Evolutionary conservation across 176 grass and related monocot genomes (phyloP).

Genomic region (Cymbopogon citratus): DNA sequence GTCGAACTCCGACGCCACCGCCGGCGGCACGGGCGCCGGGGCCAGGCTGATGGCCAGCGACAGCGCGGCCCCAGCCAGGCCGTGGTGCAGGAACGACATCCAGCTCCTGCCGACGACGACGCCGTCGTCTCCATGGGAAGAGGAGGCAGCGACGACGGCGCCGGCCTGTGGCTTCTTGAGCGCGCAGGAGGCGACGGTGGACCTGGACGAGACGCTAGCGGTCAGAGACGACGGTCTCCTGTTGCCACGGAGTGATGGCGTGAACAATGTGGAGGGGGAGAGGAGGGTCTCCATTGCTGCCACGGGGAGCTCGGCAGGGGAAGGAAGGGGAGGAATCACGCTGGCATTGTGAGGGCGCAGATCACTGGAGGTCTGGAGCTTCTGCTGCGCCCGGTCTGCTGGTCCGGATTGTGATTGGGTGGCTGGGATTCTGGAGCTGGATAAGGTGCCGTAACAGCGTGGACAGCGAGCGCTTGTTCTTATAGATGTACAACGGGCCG

Average conservation of each 20-base stretch:
- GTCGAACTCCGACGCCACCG: constrained; percentile 78
- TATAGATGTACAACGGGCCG: no score
- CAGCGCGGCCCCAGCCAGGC: constrained; percentile 63
- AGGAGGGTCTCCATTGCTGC: constrained; percentile 85
- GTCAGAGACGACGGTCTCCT: constrained; percentile 17
- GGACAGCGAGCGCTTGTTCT: background rate
- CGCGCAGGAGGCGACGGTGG: constrained; percentile 34
- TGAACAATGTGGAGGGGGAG: constrained; percentile 52
- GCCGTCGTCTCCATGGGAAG: background rate
- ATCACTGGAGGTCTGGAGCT: constrained; percentile 7
- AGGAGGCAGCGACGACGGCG: background rate
- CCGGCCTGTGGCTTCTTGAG: constrained; percentile 26
- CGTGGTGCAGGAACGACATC: constrained; percentile 71
- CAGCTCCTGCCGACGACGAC: constrained; percentile 23
- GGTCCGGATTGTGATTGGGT: constrained; percentile 67
- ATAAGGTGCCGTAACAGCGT: constrained; percentile 57
- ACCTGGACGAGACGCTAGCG: constrained; percentile 9
- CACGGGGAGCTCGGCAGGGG: background rate
- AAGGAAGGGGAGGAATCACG: constrained; percentile 9
- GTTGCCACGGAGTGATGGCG: constrained; percentile 38
- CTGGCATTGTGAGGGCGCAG: constrained; percentile 14
- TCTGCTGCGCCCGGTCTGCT: constrained; percentile 25
- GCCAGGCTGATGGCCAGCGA: constrained; percentile 70
- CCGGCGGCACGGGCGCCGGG: constrained; percentile 50
- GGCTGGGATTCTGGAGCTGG: constrained; percentile 62